Base-by-base conservation (phyloP, 208 protist genomes). In the Leishmania braziliensis region DNA sequence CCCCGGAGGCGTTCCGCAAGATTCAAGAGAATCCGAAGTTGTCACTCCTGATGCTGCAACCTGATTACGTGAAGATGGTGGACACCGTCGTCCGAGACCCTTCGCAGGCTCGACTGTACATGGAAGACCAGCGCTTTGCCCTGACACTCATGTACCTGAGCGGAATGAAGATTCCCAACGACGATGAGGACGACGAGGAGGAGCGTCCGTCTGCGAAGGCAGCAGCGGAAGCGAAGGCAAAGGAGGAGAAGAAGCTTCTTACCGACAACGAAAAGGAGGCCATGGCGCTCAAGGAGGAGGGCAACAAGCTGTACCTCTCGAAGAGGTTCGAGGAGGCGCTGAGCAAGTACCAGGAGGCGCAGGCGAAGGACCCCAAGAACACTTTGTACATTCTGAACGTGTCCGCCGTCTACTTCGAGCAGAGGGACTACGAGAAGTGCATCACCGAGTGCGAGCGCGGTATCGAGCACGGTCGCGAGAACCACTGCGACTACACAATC, bases 401-500 rank as follows among this genome's bases (percentile, higher is more conserved):
- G 2, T 96, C 96, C 20, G 98, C 98, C 46, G 98, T 99, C 3
- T 92, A 94, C 75, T 98, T 99, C 83, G 99, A 99, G 87, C 80
- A 97, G 86, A 90, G 84, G 20, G 90, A 99, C 50, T 99, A 93
- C 81, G 97, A 99, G 39, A 89, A 94, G 69, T 99, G 97, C 86
- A 95, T 99, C 60, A 90, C 85, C 18, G 85, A 95, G 79, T 98
- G 96, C 88, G 82, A 98, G 74, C 90, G 96, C 71, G 97, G 95
- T 16, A 81, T 99, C 26, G 90, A 96, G 69, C 94, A 97, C 78
- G 93, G 92, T 53, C 88, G 88, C 77, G 91, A 97, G 82, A 90
- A 97, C 84, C 84, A 80, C 60, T 98, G 97, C 72, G 98, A 99
- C 88, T 99, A 96, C 89, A 97, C 94, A 43, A 89, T 97, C 33